A percentile compares a stretch with the other conserved stretches of the same genome.
phyloP scores from a whole-genome alignment of 1,284 basidiomycete genomes.

The Ustilago bromivora region DNA sequence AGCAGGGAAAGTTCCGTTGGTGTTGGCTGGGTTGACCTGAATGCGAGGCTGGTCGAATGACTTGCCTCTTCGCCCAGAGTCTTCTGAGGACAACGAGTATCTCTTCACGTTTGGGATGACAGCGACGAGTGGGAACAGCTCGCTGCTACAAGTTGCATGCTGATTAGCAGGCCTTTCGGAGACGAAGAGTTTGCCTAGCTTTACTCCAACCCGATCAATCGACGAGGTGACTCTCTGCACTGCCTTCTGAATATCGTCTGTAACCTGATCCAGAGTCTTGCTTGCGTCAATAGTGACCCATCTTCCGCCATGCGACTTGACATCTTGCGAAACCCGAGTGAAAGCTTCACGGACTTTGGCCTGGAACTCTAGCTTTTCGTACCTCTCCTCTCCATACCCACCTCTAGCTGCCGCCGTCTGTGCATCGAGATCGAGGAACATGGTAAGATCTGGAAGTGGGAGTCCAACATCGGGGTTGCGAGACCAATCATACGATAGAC shows the following conservation, averaged over 20 bases:
- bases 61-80: constrained; percentile 16
- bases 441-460: constrained; percentile 86
- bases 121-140: constrained; percentile 21
- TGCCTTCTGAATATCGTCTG: constrained; percentile 47
- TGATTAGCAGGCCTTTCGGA: constrained; percentile 22
- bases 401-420: constrained; percentile 80
- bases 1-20: constrained; percentile 28
- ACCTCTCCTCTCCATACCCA: constrained; percentile 88
- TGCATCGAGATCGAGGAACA: constrained; percentile 87
- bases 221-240: constrained; percentile 39
- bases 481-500: constrained; percentile 80
- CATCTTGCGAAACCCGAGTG: constrained; percentile 45
- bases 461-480: constrained; percentile 84
- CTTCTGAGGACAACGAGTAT: constrained; percentile 19
- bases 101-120: constrained; percentile 19
- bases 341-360: constrained; percentile 66
- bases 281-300: constrained; percentile 64
- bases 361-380: constrained; percentile 70
- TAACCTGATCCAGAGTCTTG: constrained; percentile 61
- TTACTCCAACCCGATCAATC: constrained; percentile 37
- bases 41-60: constrained; percentile 32
- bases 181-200: constrained; percentile 38
- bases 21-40: constrained; percentile 12
- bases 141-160: constrained; percentile 30
- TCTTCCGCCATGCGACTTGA: constrained; percentile 39